These are phyloP conservation scores for Globisporangium sylvaticum DNA, from an alignment of 352 stramenopile genomes.

Conservation along the genomic window DNA sequence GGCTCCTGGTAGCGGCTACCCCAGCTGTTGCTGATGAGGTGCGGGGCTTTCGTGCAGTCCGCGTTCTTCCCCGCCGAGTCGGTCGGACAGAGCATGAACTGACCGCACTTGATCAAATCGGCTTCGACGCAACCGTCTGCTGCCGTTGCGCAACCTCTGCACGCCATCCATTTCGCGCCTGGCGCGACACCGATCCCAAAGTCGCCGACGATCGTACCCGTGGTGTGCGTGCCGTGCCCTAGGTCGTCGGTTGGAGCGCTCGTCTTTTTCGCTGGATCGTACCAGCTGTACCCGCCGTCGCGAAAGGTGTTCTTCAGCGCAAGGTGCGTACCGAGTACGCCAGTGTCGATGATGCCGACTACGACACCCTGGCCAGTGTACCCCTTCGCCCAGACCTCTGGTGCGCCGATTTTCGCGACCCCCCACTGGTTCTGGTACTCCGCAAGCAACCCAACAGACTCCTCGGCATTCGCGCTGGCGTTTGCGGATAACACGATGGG, in stretches of 20 bases:
- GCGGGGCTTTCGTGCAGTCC: conserved; percentile 16
- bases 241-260: neutral
- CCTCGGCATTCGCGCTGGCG: neutral
- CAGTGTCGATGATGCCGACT: neutral
- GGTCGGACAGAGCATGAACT: neutral
- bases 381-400: neutral
- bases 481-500: neutral
- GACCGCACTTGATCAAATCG: neutral
- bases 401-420: neutral
- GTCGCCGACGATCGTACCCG: neutral
- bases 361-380: neutral
- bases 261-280: neutral
- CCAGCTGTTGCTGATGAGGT: neutral
- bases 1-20: neutral
- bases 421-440: conserved; percentile 1
- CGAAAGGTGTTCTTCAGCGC: neutral
- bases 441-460: no score
- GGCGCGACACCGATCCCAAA: neutral
- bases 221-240: neutral
- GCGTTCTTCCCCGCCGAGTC: neutral
- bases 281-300: neutral
- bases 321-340: neutral
- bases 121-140: no score
- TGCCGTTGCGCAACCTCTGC: neutral
- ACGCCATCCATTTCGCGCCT: neutral